These are phyloP conservation scores for Akebia trifoliata DNA, from an alignment of 164 flowering plant species.

Conservation along the genomic window DNA sequence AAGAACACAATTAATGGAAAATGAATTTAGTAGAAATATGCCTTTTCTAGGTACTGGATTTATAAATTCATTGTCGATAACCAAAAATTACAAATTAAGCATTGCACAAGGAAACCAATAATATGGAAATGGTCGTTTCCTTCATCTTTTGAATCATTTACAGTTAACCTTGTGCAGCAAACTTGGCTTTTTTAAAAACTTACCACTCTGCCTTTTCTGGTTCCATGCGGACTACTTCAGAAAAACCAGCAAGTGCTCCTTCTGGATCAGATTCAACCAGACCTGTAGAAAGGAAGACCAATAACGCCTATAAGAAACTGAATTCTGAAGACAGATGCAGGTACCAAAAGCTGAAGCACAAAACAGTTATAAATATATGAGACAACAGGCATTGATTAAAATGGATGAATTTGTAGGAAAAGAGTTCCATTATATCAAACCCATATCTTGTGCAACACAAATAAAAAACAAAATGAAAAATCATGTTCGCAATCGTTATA, in stretches of 20 bases:
- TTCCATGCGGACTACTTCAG: constrained; percentile 89
- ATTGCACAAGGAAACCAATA: background rate
- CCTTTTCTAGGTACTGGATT: too few species aligned
- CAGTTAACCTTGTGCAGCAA: background rate
- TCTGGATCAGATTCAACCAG: constrained; percentile 90
- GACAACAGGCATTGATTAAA: background rate
- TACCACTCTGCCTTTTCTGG: constrained; percentile 94
- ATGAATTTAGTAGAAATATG: too few species aligned
- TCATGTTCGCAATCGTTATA: too few species aligned
- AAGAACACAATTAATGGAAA: too few species aligned
- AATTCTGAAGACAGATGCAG: background rate
- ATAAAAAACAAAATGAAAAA: too few species aligned
- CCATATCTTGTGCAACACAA: too few species aligned
- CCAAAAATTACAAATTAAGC: background rate
- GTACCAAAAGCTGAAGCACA: background rate
- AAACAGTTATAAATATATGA: background rate
- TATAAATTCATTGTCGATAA: background rate
- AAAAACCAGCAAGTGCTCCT: constrained; percentile 86
- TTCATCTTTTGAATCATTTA: too few species aligned
- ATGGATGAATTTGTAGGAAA: background rate
- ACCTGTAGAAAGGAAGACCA: constrained; percentile 30
- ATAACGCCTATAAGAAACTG: background rate
- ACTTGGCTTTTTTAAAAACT: background rate
- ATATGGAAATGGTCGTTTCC: too few species aligned
- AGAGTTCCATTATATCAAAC: background rate